A percentile compares a stretch with the other conserved stretches of the same genome.
phyloP scores from a whole-genome alignment of 495 filamentous ascomycete genomes.

The Penicillium crystallinum region DNA sequence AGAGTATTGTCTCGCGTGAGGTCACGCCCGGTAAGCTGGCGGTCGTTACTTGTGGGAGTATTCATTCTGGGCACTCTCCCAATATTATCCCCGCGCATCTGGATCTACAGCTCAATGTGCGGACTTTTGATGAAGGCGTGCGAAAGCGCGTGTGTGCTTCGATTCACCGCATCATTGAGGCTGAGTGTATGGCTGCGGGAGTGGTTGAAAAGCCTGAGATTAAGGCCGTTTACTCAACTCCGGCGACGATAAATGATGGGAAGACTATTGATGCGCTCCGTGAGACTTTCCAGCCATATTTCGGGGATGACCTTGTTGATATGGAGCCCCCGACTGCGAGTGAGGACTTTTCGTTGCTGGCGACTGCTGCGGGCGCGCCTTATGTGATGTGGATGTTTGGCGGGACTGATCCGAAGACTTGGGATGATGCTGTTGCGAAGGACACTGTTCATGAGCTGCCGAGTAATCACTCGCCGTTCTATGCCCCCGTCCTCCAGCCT shows the following conservation, averaged over 20 bases:
- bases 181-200: constrained; percentile 46
- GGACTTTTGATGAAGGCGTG: constrained; percentile 35
- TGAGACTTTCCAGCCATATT: constrained; percentile 39
- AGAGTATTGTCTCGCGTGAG: constrained; percentile 52
- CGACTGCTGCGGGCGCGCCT: constrained; percentile 45
- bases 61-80: constrained; percentile 47
- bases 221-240: constrained; percentile 31
- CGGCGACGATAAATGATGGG: constrained; percentile 50
- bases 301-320: constrained; percentile 29
- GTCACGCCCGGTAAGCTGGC: constrained; percentile 45
- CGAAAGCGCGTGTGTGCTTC: constrained; percentile 38
- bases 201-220: constrained; percentile 36
- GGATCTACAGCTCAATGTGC: constrained; percentile 46
- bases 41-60: constrained; percentile 49
- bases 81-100: constrained; percentile 52
- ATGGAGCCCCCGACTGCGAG: constrained; percentile 30
- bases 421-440: constrained; percentile 44
- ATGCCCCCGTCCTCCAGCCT: constrained; percentile 56
- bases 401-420: constrained; percentile 40
- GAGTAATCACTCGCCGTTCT: constrained; percentile 56
- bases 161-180: constrained; percentile 49
- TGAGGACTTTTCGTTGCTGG: constrained; percentile 56
- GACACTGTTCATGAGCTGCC: constrained; percentile 39
- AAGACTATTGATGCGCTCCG: constrained; percentile 34
- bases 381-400: constrained; percentile 56